phyloP scores from a whole-genome alignment of 2,329 filamentous ascomycete species.

The Nannizzia gypsea region DNA sequence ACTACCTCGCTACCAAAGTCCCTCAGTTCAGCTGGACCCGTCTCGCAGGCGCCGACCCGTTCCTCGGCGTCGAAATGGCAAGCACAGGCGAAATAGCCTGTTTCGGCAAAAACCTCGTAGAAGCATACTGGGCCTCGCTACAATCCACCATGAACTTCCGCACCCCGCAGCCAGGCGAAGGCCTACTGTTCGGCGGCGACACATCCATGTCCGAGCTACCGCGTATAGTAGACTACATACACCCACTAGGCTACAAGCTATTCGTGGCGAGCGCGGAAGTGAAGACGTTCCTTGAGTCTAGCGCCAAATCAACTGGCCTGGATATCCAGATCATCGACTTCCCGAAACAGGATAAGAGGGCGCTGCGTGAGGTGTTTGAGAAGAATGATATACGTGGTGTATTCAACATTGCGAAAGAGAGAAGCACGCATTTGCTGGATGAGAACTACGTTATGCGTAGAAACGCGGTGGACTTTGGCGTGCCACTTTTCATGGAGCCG shows the following conservation, averaged over 20 bases:
- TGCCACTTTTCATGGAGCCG: slow-evolving; percentile 96
- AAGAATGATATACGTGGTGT: slow-evolving; percentile 93
- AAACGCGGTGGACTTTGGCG: slow-evolving; percentile 96
- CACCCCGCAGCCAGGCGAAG: slow-evolving; percentile 84
- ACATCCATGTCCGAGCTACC: slow-evolving; percentile 58
- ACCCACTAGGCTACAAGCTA: slow-evolving; percentile 87
- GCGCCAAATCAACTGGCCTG: slow-evolving; percentile 50
- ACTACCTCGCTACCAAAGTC: slow-evolving; percentile 94
- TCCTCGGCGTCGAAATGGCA: slow-evolving; percentile 95
- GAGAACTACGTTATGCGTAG: slow-evolving; percentile 97
- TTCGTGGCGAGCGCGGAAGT: slow-evolving; percentile 72
- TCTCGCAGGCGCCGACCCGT: slow-evolving; percentile 90
- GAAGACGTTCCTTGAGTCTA: slow-evolving; percentile 69
- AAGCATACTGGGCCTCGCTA: slow-evolving; percentile 94
- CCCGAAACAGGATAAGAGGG: slow-evolving; percentile 90
- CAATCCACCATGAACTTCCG: slow-evolving; percentile 99
- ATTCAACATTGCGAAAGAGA: slow-evolving; percentile 80
- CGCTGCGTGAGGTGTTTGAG: slow-evolving; percentile 85
- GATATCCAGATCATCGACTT: slow-evolving; percentile 87
- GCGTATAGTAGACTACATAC: slow-evolving; percentile 72
- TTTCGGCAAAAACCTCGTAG: slow-evolving; percentile 89
- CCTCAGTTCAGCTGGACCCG: slow-evolving; percentile 99
- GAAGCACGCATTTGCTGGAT: slow-evolving; percentile 74
- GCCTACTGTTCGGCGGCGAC: slow-evolving; percentile 88
- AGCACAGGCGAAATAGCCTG: slow-evolving; percentile 97